Evolutionary conservation across 1,284 basidiomycete species (phyloP).

Genomic region (Moesziomyces sp.): DNA sequence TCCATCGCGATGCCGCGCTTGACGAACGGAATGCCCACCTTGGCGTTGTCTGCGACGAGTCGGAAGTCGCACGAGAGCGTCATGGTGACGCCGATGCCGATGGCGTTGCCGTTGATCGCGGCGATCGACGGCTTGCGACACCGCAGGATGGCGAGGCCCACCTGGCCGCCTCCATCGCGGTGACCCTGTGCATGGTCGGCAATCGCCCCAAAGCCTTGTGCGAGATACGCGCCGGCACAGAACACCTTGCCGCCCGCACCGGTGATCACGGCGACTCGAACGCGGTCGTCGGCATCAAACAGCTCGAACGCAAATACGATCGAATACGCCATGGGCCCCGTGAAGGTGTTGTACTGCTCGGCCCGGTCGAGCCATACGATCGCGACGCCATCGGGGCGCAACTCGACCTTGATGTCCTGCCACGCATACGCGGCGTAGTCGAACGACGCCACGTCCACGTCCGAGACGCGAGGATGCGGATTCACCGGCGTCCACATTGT

Average conservation of each 20-base stretch:
- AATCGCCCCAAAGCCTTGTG: slow-evolving; percentile 46
- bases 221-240: slow-evolving; percentile 57
- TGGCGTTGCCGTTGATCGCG: slow-evolving; percentile 58
- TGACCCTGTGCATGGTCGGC: slow-evolving; percentile 39
- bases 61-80: slow-evolving; percentile 47
- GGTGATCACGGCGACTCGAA: slow-evolving; percentile 52
- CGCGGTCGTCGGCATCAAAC: slow-evolving; percentile 54
- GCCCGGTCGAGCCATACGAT: slow-evolving; percentile 35
- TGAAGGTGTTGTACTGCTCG: slow-evolving; percentile 51
- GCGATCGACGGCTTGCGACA: slow-evolving; percentile 56
- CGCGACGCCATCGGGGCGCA: slow-evolving; percentile 31
- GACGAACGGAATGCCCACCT: slow-evolving; percentile 56
- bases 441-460: slow-evolving; percentile 29
- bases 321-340: slow-evolving; percentile 38
- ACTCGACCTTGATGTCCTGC: slow-evolving; percentile 32
- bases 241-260: slow-evolving; percentile 51
- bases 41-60: slow-evolving; percentile 43
- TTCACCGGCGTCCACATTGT: slow-evolving; percentile 28
- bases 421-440: slow-evolving; percentile 37
- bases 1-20: slow-evolving; percentile 60
- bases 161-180: slow-evolving; percentile 53
- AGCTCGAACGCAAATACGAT: slow-evolving; percentile 57
- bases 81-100: slow-evolving; percentile 61
- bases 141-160: slow-evolving; percentile 38
- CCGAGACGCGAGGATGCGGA: slow-evolving; percentile 44